A percentile compares a stretch with the other conserved stretches of the same genome.
phyloP scores from a whole-genome alignment of 257 asterid species.

The Coffea canephora region DNA sequence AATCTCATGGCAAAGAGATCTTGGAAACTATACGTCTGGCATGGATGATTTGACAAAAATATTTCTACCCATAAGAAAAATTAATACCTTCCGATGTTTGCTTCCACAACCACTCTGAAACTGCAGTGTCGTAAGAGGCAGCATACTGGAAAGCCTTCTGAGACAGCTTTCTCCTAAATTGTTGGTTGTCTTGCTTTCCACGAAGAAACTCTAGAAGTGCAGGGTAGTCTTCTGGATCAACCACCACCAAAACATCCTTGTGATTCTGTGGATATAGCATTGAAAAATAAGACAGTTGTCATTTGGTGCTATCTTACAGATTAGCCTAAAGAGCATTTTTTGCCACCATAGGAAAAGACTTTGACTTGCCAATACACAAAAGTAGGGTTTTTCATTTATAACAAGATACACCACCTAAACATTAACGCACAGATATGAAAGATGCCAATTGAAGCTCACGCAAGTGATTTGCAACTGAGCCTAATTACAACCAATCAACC shows the following conservation, averaged over 20 bases:
- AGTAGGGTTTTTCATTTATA: not conserved
- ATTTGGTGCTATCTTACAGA: not conserved
- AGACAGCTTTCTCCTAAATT: constrained; percentile 69
- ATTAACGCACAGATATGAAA: not conserved
- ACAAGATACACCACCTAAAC: not conserved
- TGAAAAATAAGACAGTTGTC: not conserved
- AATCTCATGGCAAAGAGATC: not conserved
- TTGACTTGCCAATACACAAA: not conserved
- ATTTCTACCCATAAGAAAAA: constrained; percentile 16
- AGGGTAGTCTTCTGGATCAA: constrained; percentile 83
- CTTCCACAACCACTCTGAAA: constrained; percentile 98
- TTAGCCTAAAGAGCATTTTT: not conserved
- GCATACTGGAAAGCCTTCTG: constrained; percentile 97
- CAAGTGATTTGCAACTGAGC: not conserved
- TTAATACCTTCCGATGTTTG: constrained; percentile 71
- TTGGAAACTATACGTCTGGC: not conserved
- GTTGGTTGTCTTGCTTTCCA: constrained; percentile 55
- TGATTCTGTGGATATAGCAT: constrained; percentile 60
- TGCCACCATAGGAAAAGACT: not conserved
- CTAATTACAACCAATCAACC: not conserved
- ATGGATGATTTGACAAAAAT: constrained; percentile 9
- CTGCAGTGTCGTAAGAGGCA: constrained; percentile 98
- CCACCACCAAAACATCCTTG: constrained; percentile 90
- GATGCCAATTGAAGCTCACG: not conserved
- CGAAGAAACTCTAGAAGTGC: constrained; percentile 68